A percentile compares a stretch with the other conserved stretches of the same genome.
These are phyloP conservation scores for Hansenula lynferdii DNA, from an alignment of 1,139 yeast species.

Conservation along the genomic window DNA sequence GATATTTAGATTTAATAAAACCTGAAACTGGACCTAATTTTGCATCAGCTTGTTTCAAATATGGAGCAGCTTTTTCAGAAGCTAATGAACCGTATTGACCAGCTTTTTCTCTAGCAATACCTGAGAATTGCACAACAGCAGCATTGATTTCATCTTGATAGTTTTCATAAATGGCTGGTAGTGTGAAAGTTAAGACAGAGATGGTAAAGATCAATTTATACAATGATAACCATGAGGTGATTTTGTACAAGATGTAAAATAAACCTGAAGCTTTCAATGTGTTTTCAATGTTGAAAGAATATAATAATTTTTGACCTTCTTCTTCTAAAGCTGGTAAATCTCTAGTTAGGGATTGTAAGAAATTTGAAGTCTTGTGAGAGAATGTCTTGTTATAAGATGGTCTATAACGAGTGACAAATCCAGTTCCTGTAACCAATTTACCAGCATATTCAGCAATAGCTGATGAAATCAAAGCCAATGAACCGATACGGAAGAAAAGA, in stretches of 20 bases:
- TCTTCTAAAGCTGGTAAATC: constrained; percentile 34
- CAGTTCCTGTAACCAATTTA: constrained; percentile 62
- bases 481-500: constrained; percentile 49
- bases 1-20: constrained; percentile 53
- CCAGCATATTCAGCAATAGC: constrained; percentile 71
- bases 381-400: constrained; percentile 37
- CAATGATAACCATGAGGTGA: constrained; percentile 74
- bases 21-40: constrained; percentile 62
- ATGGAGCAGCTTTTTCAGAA: constrained; percentile 47
- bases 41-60: constrained; percentile 38
- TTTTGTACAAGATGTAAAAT: constrained; percentile 60
- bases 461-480: constrained; percentile 37
- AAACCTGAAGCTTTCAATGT: constrained; percentile 72
- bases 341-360: constrained; percentile 38
- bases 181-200: constrained; percentile 62
- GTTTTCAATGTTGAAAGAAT: constrained; percentile 59
- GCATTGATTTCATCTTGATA: constrained; percentile 83
- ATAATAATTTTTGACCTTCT: constrained; percentile 54
- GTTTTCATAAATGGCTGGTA: constrained; percentile 69
- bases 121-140: constrained; percentile 52
- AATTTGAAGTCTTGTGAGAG: constrained; percentile 35
- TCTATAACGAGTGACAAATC: constrained; percentile 62
- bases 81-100: constrained; percentile 46
- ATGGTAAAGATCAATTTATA: constrained; percentile 58
- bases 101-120: constrained; percentile 52